These are phyloP conservation scores for Bipolaris cookei DNA, from an alignment of 2,329 filamentous ascomycete genomes.

Conservation along the genomic window DNA sequence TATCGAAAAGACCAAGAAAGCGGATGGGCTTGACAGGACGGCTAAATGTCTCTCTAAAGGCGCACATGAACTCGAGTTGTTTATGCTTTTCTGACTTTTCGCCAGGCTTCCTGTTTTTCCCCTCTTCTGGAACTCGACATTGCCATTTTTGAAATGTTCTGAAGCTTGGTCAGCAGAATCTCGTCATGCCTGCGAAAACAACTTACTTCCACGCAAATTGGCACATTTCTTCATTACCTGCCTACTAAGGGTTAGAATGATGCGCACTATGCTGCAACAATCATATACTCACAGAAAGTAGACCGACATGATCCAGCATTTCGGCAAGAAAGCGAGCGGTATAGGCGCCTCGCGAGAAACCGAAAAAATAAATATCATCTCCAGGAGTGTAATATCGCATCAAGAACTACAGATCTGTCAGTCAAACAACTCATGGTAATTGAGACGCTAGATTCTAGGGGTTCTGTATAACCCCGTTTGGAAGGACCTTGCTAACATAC, in stretches of 20 bases:
- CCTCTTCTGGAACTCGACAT: constrained; percentile 54
- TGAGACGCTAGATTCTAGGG: neutral
- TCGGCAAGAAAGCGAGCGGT: constrained; percentile 67
- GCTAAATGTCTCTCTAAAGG: constrained; percentile 81
- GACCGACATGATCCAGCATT: constrained; percentile 82
- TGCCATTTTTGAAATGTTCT: constrained; percentile 75
- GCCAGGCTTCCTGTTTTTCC: constrained; percentile 41
- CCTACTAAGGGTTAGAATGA: constrained; percentile 39
- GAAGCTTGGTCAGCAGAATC: neutral
- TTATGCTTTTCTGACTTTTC: constrained; percentile 61
- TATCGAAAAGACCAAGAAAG: constrained; percentile 82
- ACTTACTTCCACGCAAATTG: constrained; percentile 76
- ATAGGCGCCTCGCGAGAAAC: constrained; percentile 59
- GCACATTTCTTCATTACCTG: constrained; percentile 86
- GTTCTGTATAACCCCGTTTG: neutral
- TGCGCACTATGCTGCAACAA: neutral
- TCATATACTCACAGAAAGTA: constrained; percentile 61
- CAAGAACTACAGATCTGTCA: constrained; percentile 45
- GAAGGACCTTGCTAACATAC: constrained; percentile 59
- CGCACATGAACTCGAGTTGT: constrained; percentile 77
- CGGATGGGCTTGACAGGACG: constrained; percentile 74
- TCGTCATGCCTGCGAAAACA: neutral
- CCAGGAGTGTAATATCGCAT: constrained; percentile 58
- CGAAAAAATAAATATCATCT: constrained; percentile 58
- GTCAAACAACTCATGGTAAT: neutral